Base-by-base conservation (phyloP, 208 protist species). In the Crithidia expoeki region DNA sequence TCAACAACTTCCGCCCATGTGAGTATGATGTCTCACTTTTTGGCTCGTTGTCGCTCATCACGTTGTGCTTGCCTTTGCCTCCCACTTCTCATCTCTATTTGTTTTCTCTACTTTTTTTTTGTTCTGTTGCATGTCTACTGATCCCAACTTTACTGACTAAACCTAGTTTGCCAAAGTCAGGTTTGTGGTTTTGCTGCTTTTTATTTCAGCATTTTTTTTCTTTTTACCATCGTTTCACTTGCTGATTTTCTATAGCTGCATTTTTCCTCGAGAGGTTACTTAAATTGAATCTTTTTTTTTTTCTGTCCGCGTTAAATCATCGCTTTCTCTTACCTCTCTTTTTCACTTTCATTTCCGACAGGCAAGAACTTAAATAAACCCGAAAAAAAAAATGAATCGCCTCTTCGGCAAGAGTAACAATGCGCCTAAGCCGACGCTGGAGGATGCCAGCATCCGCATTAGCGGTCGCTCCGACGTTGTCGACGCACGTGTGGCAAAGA, bases 341-440 rank as follows among this genome's bases (percentile, higher is more conserved):
- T 55, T 19, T 44, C 23, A 38, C 53, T 51, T 36, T 80, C 52
- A 40, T 14, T 40, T 51, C n/a, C 40, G 59, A 32, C n/a, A 59
- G 21, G 32, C 25, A 32, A 12, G 51, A 25, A 38, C n/a, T n/a
- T n/a, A n/a, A n/a, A n/a, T n/a, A n/a, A n/a, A n/a, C n/a, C n/a
- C n/a, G n/a, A n/a, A n/a, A 46, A 59, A 44, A 30, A 40, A 32
- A n/a, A 97, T 96, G 93, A 93, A 94, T 63, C 87, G 92, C 53
- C 74, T 98, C 14, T 97, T 98, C 59, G 95, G 93, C 46, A 93
- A 94, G 56, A 56, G 63, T 19, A 85, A 73, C 40, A 88, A 85
- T 11, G 69, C 73, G 59, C 81, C 88, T 11, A 90, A 91, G 77
- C 88, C 92, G 44, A 96, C 92, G 38, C 76, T 97, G 30, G 92